phyloP scores from a whole-genome alignment of 176 grass and related monocot genomes.

The Musa itinerans region DNA sequence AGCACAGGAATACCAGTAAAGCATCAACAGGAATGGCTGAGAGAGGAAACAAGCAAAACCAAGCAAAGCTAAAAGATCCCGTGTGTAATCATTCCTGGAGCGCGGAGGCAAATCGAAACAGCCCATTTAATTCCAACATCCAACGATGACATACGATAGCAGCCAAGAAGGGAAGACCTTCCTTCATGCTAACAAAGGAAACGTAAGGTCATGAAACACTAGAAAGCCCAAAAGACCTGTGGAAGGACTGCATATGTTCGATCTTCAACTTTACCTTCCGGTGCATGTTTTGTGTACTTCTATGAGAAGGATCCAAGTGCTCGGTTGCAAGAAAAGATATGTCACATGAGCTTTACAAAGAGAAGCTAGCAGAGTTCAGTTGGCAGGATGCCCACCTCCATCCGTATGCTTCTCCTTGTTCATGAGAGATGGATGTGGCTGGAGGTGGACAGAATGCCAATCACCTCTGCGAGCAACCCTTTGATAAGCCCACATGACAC shows the following conservation, averaged over 20 bases:
- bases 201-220: neutral
- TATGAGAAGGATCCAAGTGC: neutral
- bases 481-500: constrained; percentile 21
- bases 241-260: too few species aligned
- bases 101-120: neutral
- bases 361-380: constrained; percentile 15
- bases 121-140: neutral
- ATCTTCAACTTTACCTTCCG: neutral
- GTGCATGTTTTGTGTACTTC: neutral
- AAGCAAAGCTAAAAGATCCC: neutral
- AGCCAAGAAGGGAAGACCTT: neutral
- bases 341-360: constrained; percentile 19
- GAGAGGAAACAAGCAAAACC: too few species aligned
- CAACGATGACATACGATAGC: neutral
- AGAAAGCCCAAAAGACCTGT: too few species aligned
- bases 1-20: too few species aligned
- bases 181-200: neutral
- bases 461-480: constrained; percentile 8
- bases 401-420: neutral
- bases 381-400: constrained; percentile 22
- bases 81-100: neutral
- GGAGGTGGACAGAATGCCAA: constrained; percentile 26
- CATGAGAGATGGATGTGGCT: neutral
- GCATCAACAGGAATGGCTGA: too few species aligned
- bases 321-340: neutral